Base-by-base conservation (phyloP, 257 asterid species). In the Penstemon barbatus region DNA sequence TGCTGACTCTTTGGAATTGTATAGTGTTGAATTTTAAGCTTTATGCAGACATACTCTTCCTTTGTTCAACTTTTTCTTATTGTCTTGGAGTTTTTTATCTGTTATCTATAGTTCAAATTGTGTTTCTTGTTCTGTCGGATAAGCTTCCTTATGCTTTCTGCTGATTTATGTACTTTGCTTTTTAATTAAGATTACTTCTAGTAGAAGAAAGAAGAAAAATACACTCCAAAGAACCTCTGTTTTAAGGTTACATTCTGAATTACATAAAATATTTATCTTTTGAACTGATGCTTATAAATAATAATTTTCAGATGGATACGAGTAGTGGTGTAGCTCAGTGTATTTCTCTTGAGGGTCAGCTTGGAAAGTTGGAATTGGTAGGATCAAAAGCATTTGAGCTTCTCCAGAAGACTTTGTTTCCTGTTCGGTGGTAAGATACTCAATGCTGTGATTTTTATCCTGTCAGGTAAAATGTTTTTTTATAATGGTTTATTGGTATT, bases 321-420 rank as follows among this genome's bases (percentile, higher is more conserved):
- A 55, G 78, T 70, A 76, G 77, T 25, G 63, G 68, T 71, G 69
- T 86, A 57, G 80, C 78, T 69, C 76, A 56, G 43, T 90, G 96
- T 71, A 62, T 77, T 70, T 85, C 97, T 71, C 95, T 85, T 50
- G 92, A 80, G 80, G 89, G 87, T 12, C 87, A 84, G 72, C 95
- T 93, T 45, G 96, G 83, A 45, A 87, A 78, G 73, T 52, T 93
- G 73, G 97, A 93, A 76, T 70, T 93, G 75, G 69, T 87, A n/a
- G 97, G 97, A 71, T 75, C 84, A 25, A 77, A 74, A 73, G 81
- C 88, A 73, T 78, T 74, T 80, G 80, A 84, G 51, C 86, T 92
- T 84, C 85, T 92, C 70, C 81, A 81, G 78, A 93, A 84, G 82
- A 77, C 85, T 38, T 71, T 93, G 78, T 74, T 70, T 53, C 96